Evolutionary conservation across 1,284 basidiomycete species (phyloP).

Genomic region (Leccinum griseonigrum): DNA sequence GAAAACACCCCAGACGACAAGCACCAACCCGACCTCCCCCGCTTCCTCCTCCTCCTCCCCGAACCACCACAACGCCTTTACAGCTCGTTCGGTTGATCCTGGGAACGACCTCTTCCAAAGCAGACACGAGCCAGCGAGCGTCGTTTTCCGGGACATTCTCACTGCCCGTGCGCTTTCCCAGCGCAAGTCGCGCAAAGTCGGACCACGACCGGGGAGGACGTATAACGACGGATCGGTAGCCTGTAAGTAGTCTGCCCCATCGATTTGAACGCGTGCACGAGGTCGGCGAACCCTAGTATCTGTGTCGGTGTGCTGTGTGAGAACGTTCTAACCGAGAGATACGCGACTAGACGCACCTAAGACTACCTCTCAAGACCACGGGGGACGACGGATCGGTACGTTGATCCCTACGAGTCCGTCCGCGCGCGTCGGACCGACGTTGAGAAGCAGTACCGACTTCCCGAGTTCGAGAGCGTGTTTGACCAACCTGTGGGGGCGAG

Average conservation of each 20-base stretch:
- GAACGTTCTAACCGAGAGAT: neutral
- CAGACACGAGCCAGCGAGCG: slow-evolving; percentile 34
- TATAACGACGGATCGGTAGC: slow-evolving; percentile 36
- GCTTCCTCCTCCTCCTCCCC: slow-evolving; percentile 65
- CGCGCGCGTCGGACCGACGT: slow-evolving; percentile 83
- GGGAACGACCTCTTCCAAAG: slow-evolving; percentile 41
- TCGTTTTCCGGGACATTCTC: slow-evolving; percentile 22
- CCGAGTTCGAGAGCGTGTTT: slow-evolving; percentile 73
- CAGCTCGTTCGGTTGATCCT: slow-evolving; percentile 35
- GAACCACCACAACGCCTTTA: slow-evolving; percentile 61
- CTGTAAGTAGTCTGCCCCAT: slow-evolving; percentile 61
- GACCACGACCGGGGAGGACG: slow-evolving; percentile 45
- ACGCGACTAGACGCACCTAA: slow-evolving; percentile 50
- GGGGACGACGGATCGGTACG: neutral
- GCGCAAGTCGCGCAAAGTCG: slow-evolving; percentile 39
- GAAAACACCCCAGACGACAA: slow-evolving; percentile 21
- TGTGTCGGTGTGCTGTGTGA: slow-evolving; percentile 23
- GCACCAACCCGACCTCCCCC: slow-evolving; percentile 68
- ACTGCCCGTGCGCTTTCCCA: slow-evolving; percentile 23
- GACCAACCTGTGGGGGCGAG: slow-evolving; percentile 52
- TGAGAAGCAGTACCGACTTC: slow-evolving; percentile 80
- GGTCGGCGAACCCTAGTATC: slow-evolving; percentile 82
- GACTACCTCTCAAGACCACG: slow-evolving; percentile 76
- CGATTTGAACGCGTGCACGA: slow-evolving; percentile 73
- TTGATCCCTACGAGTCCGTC: slow-evolving; percentile 72